Evolutionary conservation across 2,329 filamentous ascomycete species (phyloP), one percentile per base, ranked within the genome.

Genomic region (Fusarium continuum): DNA sequence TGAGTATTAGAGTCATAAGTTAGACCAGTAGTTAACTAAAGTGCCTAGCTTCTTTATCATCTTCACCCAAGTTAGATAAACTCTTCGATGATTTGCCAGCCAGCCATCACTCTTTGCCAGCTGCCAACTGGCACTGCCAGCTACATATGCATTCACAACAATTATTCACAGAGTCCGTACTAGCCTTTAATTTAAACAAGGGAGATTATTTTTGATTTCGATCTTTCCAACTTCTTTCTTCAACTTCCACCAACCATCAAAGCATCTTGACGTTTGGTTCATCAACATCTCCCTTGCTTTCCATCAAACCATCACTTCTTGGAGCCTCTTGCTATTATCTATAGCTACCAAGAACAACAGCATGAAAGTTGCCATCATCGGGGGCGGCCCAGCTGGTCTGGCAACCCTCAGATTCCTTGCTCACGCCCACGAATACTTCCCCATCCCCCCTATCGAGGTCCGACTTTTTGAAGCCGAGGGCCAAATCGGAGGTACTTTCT

Each of bases 401-500:
- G 73, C 73, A 2, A 79, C 78, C 2, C 73, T 80, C 25, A 78
- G 76, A 57, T 78, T 78, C 29, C 74, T 81, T 5, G 47, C 70
- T 8, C 74, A 74, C 4, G 76, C 77, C 0, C 77, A 78, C 34
- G 43, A 76, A 19, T 78, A 72, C 68, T 77, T 79, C 22, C 70
- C 70, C 4, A 71, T 75, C 0, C 64, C 72, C 0, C 75, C 74
- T 4, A 74, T 83, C 23, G 74, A 82, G 43, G 78, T 72, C 1
- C 73, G 74, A 6, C 68, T 83, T 4, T 83, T 83, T 32, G 81
- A 83, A 69, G 70, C 74, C 17, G 76, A 79, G 50, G 67, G 73
- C 8, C 72, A 75, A 1, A 73, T 84, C 39, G 81, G 80, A 3
- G 81, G 82, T 3, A 82, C 79, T 1, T 83, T 84, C 66, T 73